These are phyloP conservation scores for Leccinum broughii DNA, from an alignment of 768 basidiomycete genomes.

Conservation along the genomic window DNA sequence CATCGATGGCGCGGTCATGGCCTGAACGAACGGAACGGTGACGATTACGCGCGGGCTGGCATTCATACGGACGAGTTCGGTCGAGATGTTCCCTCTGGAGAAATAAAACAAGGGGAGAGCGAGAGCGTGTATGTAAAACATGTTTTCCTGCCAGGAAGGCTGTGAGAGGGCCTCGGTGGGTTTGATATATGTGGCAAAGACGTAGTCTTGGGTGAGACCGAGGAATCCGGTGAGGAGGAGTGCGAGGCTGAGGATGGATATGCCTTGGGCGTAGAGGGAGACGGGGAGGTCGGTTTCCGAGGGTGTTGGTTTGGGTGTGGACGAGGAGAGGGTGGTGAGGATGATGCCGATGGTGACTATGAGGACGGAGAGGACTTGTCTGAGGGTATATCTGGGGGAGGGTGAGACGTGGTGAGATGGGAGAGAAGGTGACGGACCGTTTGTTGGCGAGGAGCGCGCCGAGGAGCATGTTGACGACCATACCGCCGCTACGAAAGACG, in stretches of 20 bases:
- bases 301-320: constrained; percentile 31
- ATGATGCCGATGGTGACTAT: constrained; percentile 79
- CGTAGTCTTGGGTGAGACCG: constrained; percentile 83
- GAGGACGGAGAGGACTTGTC: constrained; percentile 74
- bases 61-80: constrained; percentile 18
- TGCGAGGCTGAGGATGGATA: constrained; percentile 71
- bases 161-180: constrained; percentile 23
- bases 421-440: constrained; percentile 42
- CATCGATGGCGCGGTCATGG: constrained; percentile 52
- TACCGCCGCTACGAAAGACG: constrained; percentile 87
- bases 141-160: constrained; percentile 77
- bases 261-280: constrained; percentile 62
- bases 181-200: constrained; percentile 52
- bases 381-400: constrained; percentile 53
- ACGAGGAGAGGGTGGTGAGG: constrained; percentile 79
- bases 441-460: constrained; percentile 69
- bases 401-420: constrained; percentile 13
- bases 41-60: constrained; percentile 17
- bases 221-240: constrained; percentile 80
- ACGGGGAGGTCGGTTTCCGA: constrained; percentile 5
- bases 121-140: constrained; percentile 90
- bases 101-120: constrained; percentile 76
- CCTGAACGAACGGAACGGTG: constrained; percentile 6
- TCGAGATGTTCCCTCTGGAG: constrained; percentile 50
- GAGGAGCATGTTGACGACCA: constrained; percentile 80